Evolutionary conservation across 78 protist species (phyloP), one percentile per base, ranked within the genome.

Genomic region (Dictyostelium capitatum): DNA sequence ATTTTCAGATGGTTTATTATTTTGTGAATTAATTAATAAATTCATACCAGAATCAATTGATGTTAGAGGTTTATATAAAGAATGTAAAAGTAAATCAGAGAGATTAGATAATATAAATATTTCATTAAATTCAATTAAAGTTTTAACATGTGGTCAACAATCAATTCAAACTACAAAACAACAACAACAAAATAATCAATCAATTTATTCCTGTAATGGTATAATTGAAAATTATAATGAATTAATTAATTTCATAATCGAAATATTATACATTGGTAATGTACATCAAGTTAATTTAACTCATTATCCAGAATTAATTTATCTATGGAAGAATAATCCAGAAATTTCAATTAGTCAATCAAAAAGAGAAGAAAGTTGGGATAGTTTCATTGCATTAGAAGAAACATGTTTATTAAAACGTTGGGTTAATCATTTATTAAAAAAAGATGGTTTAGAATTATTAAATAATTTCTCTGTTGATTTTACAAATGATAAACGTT

Each of bases 351-450:
- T 67, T 32, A 67, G 48, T 67, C 41, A 83, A 20, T 46, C 51
- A 73, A 47, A 37, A 30, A 54, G 37, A 32, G 83, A 51, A 10
- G 93, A 87, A 32, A 87, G 81, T 17, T 87, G 93, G 93, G 93
- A 87, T 20, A 87, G 70, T 51, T 87, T 87, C 62, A 64, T 87
- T 30, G 59, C 56, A 25, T n/a, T 77, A 20, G 84, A 87, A 20
- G 83, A 82, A 50, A 54, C 57, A 48, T 25, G 12, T 20, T 69
- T 46, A 62, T 50, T 87, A 41, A 54, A 54, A 23, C 23, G 84
- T 51, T 87, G 93, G 93, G 47, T 87, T 14, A 87, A 87, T 65
- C 84, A 87, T 37, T 78, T 64, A 30, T 20, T 83, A 30, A 83
- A 83, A 57, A 41, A 56, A 57, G 51, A 69, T 25, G n/a, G 48